Conservation (phyloP, 2,329 filamentous ascomycete species). For the Fusarium oligoseptatum region DNA sequence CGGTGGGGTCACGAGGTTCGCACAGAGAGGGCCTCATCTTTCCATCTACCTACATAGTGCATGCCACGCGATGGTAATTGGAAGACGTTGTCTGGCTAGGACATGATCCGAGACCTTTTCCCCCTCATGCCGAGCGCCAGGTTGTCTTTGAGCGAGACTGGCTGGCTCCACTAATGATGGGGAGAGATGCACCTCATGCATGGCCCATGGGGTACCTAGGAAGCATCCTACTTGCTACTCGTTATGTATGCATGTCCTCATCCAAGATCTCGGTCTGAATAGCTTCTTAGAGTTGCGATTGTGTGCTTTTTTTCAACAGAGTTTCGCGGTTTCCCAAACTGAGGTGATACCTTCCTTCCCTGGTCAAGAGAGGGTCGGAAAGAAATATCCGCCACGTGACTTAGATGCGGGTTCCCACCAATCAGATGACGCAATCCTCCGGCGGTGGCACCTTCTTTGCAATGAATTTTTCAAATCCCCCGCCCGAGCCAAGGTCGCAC, state of each 20-base stretch:
- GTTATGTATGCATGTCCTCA: neutral
- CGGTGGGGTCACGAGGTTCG: neutral
- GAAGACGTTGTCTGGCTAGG: neutral
- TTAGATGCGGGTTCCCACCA: neutral
- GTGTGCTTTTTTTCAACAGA: neutral
- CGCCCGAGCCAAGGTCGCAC: constrained; percentile 24
- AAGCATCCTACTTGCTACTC: neutral
- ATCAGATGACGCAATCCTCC: constrained; percentile 7
- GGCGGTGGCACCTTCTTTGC: neutral
- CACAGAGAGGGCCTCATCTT: neutral
- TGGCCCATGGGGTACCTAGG: neutral
- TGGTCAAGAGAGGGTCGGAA: constrained; percentile 10
- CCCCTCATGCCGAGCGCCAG: neutral
- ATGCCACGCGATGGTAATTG: neutral
- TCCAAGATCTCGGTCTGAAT: neutral
- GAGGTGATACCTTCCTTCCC: constrained; percentile 2
- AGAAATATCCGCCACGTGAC: constrained; percentile 21
- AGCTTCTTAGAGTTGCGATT: neutral
- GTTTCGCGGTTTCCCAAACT: neutral
- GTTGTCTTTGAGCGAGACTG: constrained; percentile 2
- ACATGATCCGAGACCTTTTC: constrained; percentile 3
- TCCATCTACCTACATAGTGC: neutral
- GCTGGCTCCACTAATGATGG: constrained; percentile 2
- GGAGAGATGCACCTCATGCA: neutral
- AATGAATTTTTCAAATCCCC: constrained; percentile 23